Evolutionary conservation across 306 rosid genomes (phyloP).

Genomic region (Rosa rugosa): DNA sequence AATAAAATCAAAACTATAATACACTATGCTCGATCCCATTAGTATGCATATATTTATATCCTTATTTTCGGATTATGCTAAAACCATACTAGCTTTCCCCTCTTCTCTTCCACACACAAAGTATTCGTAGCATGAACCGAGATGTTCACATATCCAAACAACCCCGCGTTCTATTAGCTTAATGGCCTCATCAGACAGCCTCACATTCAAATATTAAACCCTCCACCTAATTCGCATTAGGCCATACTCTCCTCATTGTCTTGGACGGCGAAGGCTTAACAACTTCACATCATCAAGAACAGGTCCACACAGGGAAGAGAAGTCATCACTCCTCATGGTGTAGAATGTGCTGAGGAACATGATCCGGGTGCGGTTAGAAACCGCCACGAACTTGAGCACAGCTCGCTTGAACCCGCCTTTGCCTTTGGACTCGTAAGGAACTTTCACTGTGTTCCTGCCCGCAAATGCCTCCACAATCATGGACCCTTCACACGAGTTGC

Average conservation of each 20-base stretch:
- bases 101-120: not conserved
- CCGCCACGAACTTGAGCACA: slow-evolving; percentile 65
- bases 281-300: slow-evolving; percentile 85
- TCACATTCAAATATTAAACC: slow-evolving; percentile 14
- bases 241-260: slow-evolving; percentile 14
- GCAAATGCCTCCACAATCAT: slow-evolving; percentile 92
- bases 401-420: slow-evolving; percentile 90
- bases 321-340: slow-evolving; percentile 89
- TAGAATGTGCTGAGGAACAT: slow-evolving; percentile 87
- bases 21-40: slow-evolving; percentile 3
- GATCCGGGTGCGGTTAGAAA: slow-evolving; percentile 47
- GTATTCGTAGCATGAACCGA: not conserved
- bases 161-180: slow-evolving; percentile 8
- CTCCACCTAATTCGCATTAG: slow-evolving; percentile 8
- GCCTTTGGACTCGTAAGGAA: slow-evolving; percentile 85
- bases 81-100: slow-evolving; percentile 7
- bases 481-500: slow-evolving; percentile 87
- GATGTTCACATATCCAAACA: not conserved
- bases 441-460: slow-evolving; percentile 63
- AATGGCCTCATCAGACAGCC: slow-evolving; percentile 10
- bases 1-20: slow-evolving; percentile 13
- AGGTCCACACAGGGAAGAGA: slow-evolving; percentile 93
- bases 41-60: not conserved
- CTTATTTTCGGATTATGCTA: slow-evolving; percentile 20
- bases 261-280: slow-evolving; percentile 59